Percentiles rank a stretch among this genome's conserved stretches.
phyloP scores from a whole-genome alignment of 306 rosid genomes.

The Quercus dentata region DNA sequence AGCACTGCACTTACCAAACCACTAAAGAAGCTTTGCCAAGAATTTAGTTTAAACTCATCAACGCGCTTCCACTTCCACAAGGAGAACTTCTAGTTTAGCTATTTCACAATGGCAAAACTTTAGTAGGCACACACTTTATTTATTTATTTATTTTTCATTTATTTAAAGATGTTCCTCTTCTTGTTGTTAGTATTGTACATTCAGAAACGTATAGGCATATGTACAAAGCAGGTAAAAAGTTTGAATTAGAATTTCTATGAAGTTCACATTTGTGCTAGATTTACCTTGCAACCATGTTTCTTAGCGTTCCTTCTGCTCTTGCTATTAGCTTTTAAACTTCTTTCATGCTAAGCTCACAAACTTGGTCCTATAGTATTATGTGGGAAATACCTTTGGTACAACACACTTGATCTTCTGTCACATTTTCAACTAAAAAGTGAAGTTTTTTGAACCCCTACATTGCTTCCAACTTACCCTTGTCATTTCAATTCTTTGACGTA shows the following conservation, averaged over 20 bases:
- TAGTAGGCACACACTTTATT: neutral
- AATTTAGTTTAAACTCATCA: constrained; percentile 32
- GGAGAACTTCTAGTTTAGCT: constrained; percentile 69
- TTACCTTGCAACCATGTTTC: too few species aligned
- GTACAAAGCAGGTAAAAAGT: neutral
- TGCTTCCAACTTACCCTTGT: too few species aligned
- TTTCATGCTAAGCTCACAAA: too few species aligned
- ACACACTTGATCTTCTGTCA: too few species aligned
- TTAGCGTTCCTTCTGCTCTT: too few species aligned
- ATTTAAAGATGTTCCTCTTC: neutral
- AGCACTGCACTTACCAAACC: constrained; percentile 33
- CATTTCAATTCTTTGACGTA: too few species aligned
- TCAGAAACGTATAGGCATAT: neutral
- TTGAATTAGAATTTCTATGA: neutral
- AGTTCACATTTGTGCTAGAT: neutral
- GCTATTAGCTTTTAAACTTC: too few species aligned
- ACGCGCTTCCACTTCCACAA: constrained; percentile 79
- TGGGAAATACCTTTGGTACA: too few species aligned
- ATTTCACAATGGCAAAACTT: neutral
- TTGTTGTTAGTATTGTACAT: neutral
- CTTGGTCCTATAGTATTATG: too few species aligned
- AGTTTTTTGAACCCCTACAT: too few species aligned
- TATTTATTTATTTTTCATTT: neutral
- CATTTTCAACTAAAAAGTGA: too few species aligned
- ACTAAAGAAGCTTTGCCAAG: constrained; percentile 38